Evolutionary conservation across 306 rosid species (phyloP).

Genomic region (Casuarina glauca): DNA sequence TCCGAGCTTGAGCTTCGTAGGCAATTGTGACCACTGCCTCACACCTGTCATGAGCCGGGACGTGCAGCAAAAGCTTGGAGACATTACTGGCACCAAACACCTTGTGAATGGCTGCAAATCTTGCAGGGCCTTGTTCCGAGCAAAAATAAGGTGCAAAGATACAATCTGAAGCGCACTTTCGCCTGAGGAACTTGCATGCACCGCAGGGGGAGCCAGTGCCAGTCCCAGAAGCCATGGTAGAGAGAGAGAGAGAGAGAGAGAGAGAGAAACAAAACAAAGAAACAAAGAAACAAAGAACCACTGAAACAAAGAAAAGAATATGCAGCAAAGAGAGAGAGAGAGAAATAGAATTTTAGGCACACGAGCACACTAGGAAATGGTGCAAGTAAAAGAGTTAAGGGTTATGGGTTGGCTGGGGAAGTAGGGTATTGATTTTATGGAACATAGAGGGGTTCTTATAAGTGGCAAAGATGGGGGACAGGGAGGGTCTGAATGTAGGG

Average conservation of each 20-base stretch:
- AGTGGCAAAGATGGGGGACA: slow-evolving; percentile 60
- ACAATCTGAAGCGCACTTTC: slow-evolving; percentile 87
- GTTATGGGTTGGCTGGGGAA: slow-evolving; percentile 4
- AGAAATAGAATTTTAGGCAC: slow-evolving; percentile 47
- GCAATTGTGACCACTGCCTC: slow-evolving; percentile 95
- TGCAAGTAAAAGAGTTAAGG: slow-evolving; percentile 42
- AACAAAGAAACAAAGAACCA: no score
- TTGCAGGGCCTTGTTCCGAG: slow-evolving; percentile 82
- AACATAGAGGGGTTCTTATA: slow-evolving; percentile 43
- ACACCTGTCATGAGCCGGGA: slow-evolving; percentile 83
- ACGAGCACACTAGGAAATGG: slow-evolving; percentile 80
- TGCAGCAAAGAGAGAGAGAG: neutral
- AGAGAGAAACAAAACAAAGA: neutral
- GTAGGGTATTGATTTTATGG: slow-evolving; percentile 31
- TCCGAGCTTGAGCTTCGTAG: slow-evolving; percentile 94
- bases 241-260: neutral
- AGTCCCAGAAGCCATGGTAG: slow-evolving; percentile 43
- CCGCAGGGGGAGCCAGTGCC: slow-evolving; percentile 88
- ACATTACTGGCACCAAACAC: slow-evolving; percentile 98
- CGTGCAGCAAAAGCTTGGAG: slow-evolving; percentile 69
- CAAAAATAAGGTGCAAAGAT: slow-evolving; percentile 92
- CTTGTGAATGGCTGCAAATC: slow-evolving; percentile 96
- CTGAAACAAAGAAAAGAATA: no score
- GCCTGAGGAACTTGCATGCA: slow-evolving; percentile 91
- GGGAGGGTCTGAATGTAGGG: slow-evolving; percentile 58